A percentile compares a stretch with the other conserved stretches of the same genome.
These are phyloP conservation scores for Sporobolomyces roseus DNA, from an alignment of 768 basidiomycete genomes.

Conservation along the genomic window DNA sequence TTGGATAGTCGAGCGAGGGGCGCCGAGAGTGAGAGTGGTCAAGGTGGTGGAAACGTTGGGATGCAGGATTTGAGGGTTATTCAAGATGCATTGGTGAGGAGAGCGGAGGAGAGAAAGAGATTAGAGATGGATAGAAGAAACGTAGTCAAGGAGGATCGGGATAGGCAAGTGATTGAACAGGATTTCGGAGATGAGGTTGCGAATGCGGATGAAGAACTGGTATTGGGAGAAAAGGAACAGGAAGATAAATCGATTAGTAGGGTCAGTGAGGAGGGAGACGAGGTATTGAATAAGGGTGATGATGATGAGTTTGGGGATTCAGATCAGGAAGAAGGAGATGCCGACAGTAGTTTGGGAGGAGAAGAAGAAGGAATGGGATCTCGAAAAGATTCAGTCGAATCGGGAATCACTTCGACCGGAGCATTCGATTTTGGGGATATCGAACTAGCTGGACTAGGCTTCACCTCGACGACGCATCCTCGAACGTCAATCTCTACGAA, in stretches of 20 bases:
- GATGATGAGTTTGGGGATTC: background rate
- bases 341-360: background rate
- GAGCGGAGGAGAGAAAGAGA: slow-evolving; percentile 7
- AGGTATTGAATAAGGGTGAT: background rate
- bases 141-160: background rate
- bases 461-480: background rate
- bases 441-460: slow-evolving; percentile 25
- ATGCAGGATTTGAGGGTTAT: slow-evolving; percentile 23
- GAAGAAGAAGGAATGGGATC: slow-evolving; percentile 2
- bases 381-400: slow-evolving; percentile 4
- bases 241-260: slow-evolving; percentile 1
- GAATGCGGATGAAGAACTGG: too few relatives aligned
- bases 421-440: slow-evolving; percentile 10
- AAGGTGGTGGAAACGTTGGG: background rate
- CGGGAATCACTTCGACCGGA: background rate
- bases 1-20: background rate
- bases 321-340: background rate
- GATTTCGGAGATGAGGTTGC: background rate
- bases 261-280: background rate
- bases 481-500: background rate
- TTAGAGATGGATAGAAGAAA: background rate
- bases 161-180: background rate
- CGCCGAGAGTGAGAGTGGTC: background rate
- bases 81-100: slow-evolving; percentile 31
- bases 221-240: background rate